Evolutionary conservation across 1,284 basidiomycete species (phyloP).

Genomic region (Coniophora puteana): DNA sequence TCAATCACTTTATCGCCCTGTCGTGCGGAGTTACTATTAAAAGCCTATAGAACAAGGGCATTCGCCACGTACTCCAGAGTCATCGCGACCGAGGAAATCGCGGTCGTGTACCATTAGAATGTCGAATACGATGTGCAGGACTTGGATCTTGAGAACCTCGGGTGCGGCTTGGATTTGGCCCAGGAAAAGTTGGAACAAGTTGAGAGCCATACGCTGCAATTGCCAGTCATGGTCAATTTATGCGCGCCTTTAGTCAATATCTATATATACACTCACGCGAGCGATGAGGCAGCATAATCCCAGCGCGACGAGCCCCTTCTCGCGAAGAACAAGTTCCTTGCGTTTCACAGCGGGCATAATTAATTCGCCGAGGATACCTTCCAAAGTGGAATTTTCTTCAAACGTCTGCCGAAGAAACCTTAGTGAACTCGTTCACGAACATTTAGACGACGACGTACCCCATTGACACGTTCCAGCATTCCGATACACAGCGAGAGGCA

Average conservation of each 20-base stretch:
- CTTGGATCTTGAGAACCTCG: conserved; percentile 75
- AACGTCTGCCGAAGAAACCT: conserved; percentile 56
- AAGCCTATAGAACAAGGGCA: conserved; percentile 2
- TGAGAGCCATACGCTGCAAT: conserved; percentile 81
- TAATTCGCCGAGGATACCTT: conserved; percentile 86
- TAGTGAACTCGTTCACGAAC: background rate
- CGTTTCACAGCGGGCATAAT: conserved; percentile 89
- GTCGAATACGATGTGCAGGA: conserved; percentile 89
- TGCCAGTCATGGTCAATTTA: background rate
- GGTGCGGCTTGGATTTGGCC: conserved; percentile 80
- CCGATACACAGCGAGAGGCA: conserved; percentile 88
- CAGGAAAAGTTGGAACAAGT: conserved; percentile 89
- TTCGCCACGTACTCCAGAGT: conserved; percentile 41
- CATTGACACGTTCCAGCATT: conserved; percentile 89
- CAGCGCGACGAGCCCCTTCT: conserved; percentile 83
- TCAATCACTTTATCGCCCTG: conserved; percentile 71
- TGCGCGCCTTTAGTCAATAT: no score
- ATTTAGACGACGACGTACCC: conserved; percentile 46
- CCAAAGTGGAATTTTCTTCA: conserved; percentile 91
- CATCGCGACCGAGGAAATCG: conserved; percentile 62
- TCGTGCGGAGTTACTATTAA: background rate
- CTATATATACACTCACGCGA: conserved; percentile 43
- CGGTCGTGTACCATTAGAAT: conserved; percentile 87
- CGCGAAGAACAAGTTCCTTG: conserved; percentile 81
- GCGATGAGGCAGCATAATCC: conserved; percentile 93